Conservation (phyloP, 202 grass and related monocot genomes). For the Hordeum pubiflorum region DNA sequence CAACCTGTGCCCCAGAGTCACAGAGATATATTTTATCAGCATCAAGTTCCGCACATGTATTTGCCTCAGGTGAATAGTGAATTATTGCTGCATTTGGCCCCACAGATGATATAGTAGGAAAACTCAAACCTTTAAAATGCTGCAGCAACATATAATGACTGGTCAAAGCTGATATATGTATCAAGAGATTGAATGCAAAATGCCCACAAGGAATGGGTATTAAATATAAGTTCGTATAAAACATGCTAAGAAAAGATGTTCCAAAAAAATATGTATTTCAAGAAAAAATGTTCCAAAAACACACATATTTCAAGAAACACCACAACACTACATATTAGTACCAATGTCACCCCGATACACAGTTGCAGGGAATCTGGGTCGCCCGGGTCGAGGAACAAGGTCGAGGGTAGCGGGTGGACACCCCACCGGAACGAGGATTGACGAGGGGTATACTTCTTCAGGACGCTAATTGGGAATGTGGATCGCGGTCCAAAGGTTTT, state of each 20-base stretch:
- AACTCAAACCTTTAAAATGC: conserved; percentile 88
- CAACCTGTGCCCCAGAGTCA: conserved; percentile 95
- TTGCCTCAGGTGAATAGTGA: conserved; percentile 79
- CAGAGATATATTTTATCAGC: conserved; percentile 94
- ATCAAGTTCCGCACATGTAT: conserved; percentile 83
- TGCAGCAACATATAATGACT: conserved; percentile 40
- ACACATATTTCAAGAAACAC: neutral
- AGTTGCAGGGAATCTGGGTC: too few relatives aligned
- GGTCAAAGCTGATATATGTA: conserved; percentile 5
- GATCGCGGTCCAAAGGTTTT: too few relatives aligned
- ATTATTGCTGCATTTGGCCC: conserved; percentile 94
- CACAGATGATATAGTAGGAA: conserved; percentile 97
- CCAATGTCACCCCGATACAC: too few relatives aligned
- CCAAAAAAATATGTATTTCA: neutral
- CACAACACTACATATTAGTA: neutral
- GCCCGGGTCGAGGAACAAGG: too few relatives aligned
- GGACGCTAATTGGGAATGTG: too few relatives aligned
- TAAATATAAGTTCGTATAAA: neutral
- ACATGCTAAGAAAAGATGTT: neutral
- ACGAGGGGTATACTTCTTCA: too few relatives aligned
- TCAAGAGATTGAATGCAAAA: conserved; percentile 5
- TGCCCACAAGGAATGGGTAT: conserved; percentile 9
- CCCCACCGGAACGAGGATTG: too few relatives aligned
- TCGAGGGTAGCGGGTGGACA: too few relatives aligned
- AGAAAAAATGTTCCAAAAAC: neutral